phyloP scores from a whole-genome alignment of 2,329 filamentous ascomycete genomes.

The Fusarium nodosum region DNA sequence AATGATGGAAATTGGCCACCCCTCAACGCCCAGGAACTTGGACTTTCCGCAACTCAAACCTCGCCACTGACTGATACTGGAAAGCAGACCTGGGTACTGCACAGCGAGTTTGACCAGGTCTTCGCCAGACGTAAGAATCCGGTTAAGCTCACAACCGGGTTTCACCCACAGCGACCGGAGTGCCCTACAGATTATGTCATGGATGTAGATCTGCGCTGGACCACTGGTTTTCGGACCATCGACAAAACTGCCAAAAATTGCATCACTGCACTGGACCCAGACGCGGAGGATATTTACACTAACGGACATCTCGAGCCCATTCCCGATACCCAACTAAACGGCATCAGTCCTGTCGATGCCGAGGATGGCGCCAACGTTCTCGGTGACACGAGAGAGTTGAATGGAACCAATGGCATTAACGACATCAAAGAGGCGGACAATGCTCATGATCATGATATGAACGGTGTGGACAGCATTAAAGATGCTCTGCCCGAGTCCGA shows the following conservation, averaged over 20 bases:
- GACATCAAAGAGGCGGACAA: not conserved
- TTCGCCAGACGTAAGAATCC: slow-evolving; percentile 59
- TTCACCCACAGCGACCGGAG: slow-evolving; percentile 43
- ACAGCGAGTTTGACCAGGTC: slow-evolving; percentile 58
- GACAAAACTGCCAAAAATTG: slow-evolving; percentile 61
- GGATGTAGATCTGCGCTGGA: slow-evolving; percentile 64
- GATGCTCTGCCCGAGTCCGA: slow-evolving; percentile 13
- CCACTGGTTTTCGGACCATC: slow-evolving; percentile 56
- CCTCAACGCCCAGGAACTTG: slow-evolving; percentile 56
- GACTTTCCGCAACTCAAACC: slow-evolving; percentile 42
- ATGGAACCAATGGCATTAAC: slow-evolving; percentile 27
- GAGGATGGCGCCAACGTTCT: slow-evolving; percentile 17
- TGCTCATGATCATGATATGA: slow-evolving; percentile 14
- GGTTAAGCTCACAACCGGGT: slow-evolving; percentile 49
- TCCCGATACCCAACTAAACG: slow-evolving; percentile 36
- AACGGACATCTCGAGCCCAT: slow-evolving; percentile 45
- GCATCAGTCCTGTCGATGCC: slow-evolving; percentile 26
- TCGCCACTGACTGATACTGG: slow-evolving; percentile 38
- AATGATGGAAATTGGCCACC: slow-evolving; percentile 67
- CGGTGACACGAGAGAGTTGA: slow-evolving; percentile 26
- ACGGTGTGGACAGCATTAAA: slow-evolving; percentile 20
- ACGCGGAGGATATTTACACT: slow-evolving; percentile 45
- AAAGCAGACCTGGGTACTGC: slow-evolving; percentile 57
- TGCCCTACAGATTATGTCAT: slow-evolving; percentile 61
- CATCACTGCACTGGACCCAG: slow-evolving; percentile 59